These are phyloP conservation scores for Boeremia lycopersici DNA, from an alignment of 2,329 filamentous ascomycete genomes.

Conservation along the genomic window DNA sequence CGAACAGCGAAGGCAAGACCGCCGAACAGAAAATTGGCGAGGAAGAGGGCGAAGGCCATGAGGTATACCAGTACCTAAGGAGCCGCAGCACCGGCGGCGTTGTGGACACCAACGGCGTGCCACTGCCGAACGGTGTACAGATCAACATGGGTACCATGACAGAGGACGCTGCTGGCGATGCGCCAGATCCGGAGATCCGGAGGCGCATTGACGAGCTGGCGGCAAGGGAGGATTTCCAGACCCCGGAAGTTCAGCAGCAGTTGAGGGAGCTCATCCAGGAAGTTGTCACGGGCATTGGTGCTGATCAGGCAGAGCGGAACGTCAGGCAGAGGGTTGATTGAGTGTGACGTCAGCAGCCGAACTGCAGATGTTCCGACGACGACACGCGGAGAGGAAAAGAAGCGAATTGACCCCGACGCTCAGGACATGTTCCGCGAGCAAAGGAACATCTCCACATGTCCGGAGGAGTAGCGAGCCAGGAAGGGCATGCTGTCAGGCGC, in stretches of 20 bases:
- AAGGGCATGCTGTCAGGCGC: too few relatives aligned
- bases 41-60: constrained; percentile 76
- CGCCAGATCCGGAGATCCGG: constrained; percentile 81
- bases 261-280: constrained; percentile 81
- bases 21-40: constrained; percentile 79
- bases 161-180: constrained; percentile 57
- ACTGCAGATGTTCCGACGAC: too few relatives aligned
- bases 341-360: constrained; percentile 6
- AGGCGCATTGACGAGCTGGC: constrained; percentile 89
- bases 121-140: constrained; percentile 75
- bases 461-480: too few relatives aligned
- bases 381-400: too few relatives aligned
- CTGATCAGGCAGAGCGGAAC: constrained; percentile 63
- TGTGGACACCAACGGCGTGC: constrained; percentile 38
- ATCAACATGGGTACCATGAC: constrained; percentile 80
- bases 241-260: constrained; percentile 77
- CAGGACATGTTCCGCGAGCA: too few relatives aligned
- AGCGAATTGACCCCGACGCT: too few relatives aligned
- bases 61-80: constrained; percentile 73
- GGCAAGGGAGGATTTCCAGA: constrained; percentile 80
- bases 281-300: constrained; percentile 71
- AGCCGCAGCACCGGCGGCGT: constrained; percentile 31
- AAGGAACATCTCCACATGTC: too few relatives aligned
- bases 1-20: constrained; percentile 76
- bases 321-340: constrained; percentile 47